Percentiles rank a stretch among this genome's conserved stretches.
Evolutionary conservation across 208 protist species (phyloP).

Genomic region (Phytomonas serpens): DNA sequence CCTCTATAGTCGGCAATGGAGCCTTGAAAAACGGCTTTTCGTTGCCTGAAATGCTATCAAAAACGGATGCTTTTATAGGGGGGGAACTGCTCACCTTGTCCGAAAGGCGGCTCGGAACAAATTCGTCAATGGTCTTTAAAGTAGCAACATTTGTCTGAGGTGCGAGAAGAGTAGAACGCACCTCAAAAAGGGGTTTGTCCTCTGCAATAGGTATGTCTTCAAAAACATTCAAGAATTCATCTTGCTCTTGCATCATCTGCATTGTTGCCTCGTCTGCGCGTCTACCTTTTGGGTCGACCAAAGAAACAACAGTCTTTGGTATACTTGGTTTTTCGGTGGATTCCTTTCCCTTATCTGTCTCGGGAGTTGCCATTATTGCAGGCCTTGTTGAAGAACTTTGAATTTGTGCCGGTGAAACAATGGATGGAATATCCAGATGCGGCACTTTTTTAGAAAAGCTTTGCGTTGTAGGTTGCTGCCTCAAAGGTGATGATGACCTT

Average conservation of each 20-base stretch:
- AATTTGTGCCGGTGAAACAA: not conserved
- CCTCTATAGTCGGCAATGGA: not conserved
- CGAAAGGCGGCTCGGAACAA: not conserved
- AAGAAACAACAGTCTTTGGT: not conserved
- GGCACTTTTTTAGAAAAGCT: constrained; percentile 49
- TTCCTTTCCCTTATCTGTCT: not conserved
- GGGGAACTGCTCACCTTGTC: not conserved
- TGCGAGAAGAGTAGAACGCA: constrained; percentile 5
- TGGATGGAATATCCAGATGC: constrained; percentile 43
- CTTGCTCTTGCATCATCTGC: constrained; percentile 11
- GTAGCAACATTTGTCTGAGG: not conserved
- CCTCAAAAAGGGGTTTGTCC: constrained; percentile 43
- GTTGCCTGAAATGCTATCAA: not conserved
- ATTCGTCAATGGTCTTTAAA: not conserved
- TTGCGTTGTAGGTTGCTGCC: constrained; percentile 4
- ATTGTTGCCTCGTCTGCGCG: not conserved
- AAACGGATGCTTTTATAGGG: not conserved
- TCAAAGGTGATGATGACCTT: constrained; percentile 20
- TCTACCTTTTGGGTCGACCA: not conserved
- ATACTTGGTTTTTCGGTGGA: not conserved
- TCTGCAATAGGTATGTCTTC: constrained; percentile 23
- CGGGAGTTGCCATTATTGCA: not conserved
- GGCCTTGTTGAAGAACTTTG: not conserved
- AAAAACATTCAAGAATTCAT: constrained; percentile 7
- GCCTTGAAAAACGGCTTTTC: not conserved